Evolutionary conservation across 345 rosid genomes (phyloP).

Genomic region (Euphorbia tirucalli): DNA sequence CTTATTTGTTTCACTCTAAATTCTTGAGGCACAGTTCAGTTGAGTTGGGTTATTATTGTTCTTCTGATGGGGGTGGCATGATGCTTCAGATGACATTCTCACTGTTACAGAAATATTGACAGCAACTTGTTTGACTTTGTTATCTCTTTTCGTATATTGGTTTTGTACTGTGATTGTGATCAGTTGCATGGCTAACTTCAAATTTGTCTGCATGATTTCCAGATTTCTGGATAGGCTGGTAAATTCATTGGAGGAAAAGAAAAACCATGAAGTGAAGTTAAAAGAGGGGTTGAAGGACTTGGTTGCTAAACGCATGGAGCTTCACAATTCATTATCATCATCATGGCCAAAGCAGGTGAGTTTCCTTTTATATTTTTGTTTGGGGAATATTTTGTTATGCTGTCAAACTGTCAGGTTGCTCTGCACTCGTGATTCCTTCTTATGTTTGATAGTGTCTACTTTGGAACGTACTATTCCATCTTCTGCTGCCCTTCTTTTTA

Average conservation of each 20-base stretch:
- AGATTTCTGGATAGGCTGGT: constrained; percentile 92
- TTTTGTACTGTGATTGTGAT: background rate
- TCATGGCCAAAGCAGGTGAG: constrained; percentile 94
- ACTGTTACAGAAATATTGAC: too few relatives aligned
- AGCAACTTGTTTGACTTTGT: background rate
- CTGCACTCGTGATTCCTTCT: background rate
- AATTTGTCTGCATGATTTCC: constrained; percentile 23
- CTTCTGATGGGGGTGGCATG: background rate
- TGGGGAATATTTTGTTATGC: background rate
- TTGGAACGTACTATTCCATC: background rate
- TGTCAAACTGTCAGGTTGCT: background rate
- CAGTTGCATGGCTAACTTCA: background rate
- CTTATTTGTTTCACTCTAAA: background rate
- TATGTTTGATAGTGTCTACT: too few relatives aligned
- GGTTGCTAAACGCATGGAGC: constrained; percentile 81
- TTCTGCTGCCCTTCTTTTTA: too few relatives aligned
- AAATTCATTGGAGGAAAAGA: constrained; percentile 76
- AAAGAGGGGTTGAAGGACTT: constrained; percentile 80
- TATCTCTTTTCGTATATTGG: background rate
- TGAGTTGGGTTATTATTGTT: background rate
- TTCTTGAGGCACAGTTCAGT: background rate
- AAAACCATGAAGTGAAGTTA: constrained; percentile 73
- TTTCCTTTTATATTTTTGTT: background rate
- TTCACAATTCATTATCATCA: constrained; percentile 79
- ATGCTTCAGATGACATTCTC: background rate